A percentile compares a stretch with the other conserved stretches of the same genome.
Conservation (phyloP, 257 asterid species). For the Solanum bulbocastanum region DNA sequence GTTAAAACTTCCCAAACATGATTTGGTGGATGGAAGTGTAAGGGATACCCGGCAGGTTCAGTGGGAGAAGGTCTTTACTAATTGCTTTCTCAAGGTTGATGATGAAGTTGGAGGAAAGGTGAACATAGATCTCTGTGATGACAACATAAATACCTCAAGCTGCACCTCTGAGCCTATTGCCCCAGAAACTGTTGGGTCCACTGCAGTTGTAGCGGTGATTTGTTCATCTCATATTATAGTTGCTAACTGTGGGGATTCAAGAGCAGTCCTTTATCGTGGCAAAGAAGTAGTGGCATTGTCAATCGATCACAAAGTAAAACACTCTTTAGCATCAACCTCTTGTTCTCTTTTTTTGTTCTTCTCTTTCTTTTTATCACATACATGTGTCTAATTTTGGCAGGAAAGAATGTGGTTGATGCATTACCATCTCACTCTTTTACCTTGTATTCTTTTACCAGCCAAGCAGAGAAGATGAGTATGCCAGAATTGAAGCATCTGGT, state of each 20-base stretch:
- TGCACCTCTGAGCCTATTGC: conserved; percentile 40
- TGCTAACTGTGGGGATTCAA: conserved; percentile 78
- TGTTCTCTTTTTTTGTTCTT: neutral
- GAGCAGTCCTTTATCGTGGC: conserved; percentile 85
- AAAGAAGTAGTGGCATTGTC: conserved; percentile 71
- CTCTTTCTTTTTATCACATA: neutral
- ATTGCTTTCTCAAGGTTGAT: conserved; percentile 63
- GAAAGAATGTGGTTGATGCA: neutral
- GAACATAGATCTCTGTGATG: conserved; percentile 12
- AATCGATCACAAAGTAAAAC: conserved; percentile 56
- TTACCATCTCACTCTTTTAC: neutral
- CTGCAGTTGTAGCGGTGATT: conserved; percentile 73
- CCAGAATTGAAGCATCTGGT: conserved; percentile 82
- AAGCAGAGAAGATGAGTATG: conserved; percentile 68
- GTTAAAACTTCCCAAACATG: conserved; percentile 27
- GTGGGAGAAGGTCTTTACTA: conserved; percentile 58
- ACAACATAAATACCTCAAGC: conserved; percentile 7
- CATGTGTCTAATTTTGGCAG: neutral
- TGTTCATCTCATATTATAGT: conserved; percentile 77
- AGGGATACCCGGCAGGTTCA: conserved; percentile 45
- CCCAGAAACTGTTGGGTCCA: conserved; percentile 76
- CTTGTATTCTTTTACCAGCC: conserved; percentile 32
- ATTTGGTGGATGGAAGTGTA: conserved; percentile 14
- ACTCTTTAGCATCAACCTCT: neutral
- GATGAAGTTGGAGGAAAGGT: conserved; percentile 70